A percentile compares a stretch with the other conserved stretches of the same genome.
These are phyloP conservation scores for Coemansia erecta DNA, from an alignment of 192 early-diverging fungal species.

Conservation along the genomic window DNA sequence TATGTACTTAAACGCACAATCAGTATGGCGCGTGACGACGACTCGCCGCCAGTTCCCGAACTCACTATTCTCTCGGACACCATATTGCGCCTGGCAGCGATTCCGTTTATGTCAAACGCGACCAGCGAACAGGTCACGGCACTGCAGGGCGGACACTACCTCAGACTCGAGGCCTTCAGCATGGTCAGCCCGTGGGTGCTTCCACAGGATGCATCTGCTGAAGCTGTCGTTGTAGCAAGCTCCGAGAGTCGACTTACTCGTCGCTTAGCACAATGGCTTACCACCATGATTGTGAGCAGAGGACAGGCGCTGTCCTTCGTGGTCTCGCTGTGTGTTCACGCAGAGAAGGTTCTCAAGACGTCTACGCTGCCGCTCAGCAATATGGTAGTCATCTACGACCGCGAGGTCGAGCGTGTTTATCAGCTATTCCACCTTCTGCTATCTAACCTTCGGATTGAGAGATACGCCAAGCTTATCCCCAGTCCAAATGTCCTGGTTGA, in stretches of 20 bases:
- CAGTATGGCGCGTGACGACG: constrained; percentile 20
- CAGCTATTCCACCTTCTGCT: constrained; percentile 45
- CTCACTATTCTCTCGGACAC: constrained; percentile 30
- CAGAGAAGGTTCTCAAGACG: constrained; percentile 32
- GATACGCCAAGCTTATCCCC: constrained; percentile 36
- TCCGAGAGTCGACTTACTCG: constrained; percentile 26
- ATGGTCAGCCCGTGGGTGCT: constrained; percentile 43
- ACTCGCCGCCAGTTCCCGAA: constrained; percentile 33
- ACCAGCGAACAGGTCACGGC: constrained; percentile 44
- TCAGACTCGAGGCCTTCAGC: constrained; percentile 43
- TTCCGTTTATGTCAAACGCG: constrained; percentile 41
- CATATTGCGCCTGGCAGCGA: constrained; percentile 28
- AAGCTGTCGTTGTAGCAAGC: constrained; percentile 16
- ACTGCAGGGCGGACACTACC: constrained; percentile 40
- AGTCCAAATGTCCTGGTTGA: constrained; percentile 32
- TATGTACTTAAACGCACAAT: constrained; percentile 39
- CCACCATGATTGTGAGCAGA: constrained; percentile 18
- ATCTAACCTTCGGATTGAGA: constrained; percentile 40
- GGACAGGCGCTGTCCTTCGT: constrained; percentile 27
- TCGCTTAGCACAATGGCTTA: constrained; percentile 41
- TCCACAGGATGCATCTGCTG: constrained; percentile 28
- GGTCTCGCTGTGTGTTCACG: constrained; percentile 38
- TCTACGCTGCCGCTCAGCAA: constrained; percentile 34
- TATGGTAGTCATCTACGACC: constrained; percentile 41
- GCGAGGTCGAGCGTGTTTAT: constrained; percentile 46